Evolutionary conservation across 2,329 filamentous ascomycete genomes (phyloP).

Genomic region (Fusarium nelsonii): DNA sequence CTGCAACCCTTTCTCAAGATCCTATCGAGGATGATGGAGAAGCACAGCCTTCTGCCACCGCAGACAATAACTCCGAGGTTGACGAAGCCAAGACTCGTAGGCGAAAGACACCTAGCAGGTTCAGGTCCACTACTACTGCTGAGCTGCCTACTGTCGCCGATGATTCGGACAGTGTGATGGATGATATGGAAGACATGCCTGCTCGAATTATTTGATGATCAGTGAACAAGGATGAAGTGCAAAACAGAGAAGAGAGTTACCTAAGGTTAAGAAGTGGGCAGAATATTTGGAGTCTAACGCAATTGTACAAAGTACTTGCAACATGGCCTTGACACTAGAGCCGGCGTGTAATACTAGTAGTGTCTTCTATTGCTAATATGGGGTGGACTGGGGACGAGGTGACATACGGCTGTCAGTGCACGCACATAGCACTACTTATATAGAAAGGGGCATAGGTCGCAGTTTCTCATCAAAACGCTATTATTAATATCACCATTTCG

Average conservation of each 20-base stretch:
- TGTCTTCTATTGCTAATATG: constrained; percentile 11
- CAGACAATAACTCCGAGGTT: constrained; percentile 45
- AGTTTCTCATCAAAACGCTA: constrained; percentile 7
- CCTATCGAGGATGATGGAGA: constrained; percentile 50
- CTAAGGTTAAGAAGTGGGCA: constrained; percentile 1
- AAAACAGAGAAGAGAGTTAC: not conserved
- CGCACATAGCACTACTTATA: constrained; percentile 10
- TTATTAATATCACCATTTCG: not conserved
- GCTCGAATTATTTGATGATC: constrained; percentile 44
- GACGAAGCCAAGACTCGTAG: constrained; percentile 46
- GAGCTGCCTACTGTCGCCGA: constrained; percentile 31
- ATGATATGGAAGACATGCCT: constrained; percentile 60
- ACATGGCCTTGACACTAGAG: constrained; percentile 23
- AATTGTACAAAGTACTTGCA: constrained; percentile 20
- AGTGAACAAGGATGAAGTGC: not conserved
- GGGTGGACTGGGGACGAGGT: not conserved
- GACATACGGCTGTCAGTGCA: constrained; percentile 3
- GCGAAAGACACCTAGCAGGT: constrained; percentile 49
- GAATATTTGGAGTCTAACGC: constrained; percentile 8
- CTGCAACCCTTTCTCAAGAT: constrained; percentile 47
- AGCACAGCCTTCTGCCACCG: constrained; percentile 16
- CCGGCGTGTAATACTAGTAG: constrained; percentile 30
- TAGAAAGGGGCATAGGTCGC: constrained; percentile 4
- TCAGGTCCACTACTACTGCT: constrained; percentile 38
- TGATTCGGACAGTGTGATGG: constrained; percentile 55